phyloP scores from a whole-genome alignment of 164 flowering plant species.

The Nymphaea colorata region DNA sequence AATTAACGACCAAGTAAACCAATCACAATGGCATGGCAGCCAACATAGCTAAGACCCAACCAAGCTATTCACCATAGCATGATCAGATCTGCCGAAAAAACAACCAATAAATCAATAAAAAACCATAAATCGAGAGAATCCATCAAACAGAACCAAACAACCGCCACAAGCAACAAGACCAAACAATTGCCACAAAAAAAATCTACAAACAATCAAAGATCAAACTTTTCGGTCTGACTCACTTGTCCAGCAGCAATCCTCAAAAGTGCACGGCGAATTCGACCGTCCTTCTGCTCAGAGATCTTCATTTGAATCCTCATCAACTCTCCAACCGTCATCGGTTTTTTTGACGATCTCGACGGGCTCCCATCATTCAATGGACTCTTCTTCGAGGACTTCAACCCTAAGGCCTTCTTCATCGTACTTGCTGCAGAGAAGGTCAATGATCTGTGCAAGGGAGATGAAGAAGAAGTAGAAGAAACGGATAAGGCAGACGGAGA shows the following conservation, averaged over 20 bases:
- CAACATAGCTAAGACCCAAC: neutral
- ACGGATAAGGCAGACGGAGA: conserved; percentile 11
- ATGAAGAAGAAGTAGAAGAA: conserved; percentile 11
- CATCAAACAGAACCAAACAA: neutral
- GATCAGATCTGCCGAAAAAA: neutral
- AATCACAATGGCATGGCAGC: neutral
- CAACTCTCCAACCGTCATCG: conserved; percentile 57
- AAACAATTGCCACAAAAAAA: neutral
- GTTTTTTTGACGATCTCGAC: conserved; percentile 16
- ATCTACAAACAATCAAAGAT: neutral
- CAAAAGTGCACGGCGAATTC: conserved; percentile 60
- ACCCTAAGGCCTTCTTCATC: conserved; percentile 70
- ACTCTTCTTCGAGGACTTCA: conserved; percentile 17
- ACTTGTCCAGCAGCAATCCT: conserved; percentile 86
- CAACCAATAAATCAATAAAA: neutral
- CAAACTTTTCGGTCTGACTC: neutral
- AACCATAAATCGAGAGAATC: neutral
- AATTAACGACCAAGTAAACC: neutral
- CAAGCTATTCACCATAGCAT: neutral
- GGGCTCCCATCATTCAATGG: conserved; percentile 18
- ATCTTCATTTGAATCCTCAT: conserved; percentile 81
- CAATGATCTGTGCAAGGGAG: conserved; percentile 51
- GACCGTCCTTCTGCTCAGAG: conserved; percentile 68
- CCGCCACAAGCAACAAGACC: neutral
- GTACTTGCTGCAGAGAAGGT: conserved; percentile 63